Evolutionary conservation across 768 basidiomycete genomes (phyloP).

Genomic region (Lactarius hengduanensis): DNA sequence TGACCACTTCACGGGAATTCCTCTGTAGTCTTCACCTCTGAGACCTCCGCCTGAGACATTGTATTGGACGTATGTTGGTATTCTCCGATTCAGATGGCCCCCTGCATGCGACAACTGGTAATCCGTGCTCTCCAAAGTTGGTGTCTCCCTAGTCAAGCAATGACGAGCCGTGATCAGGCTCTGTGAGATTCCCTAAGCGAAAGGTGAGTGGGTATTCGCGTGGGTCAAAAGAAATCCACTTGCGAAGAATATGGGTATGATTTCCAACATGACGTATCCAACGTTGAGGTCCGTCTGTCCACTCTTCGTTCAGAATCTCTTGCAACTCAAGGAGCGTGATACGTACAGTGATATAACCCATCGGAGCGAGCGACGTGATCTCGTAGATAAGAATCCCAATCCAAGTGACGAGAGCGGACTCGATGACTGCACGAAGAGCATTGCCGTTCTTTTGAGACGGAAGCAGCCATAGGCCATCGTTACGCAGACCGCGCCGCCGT

Average conservation of each 20-base stretch:
- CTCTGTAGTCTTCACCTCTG: not conserved
- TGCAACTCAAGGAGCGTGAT: not conserved
- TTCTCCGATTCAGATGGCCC: not conserved
- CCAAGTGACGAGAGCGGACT: conserved; percentile 33
- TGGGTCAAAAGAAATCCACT: not conserved
- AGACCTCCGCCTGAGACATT: not conserved
- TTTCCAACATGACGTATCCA: conserved; percentile 8
- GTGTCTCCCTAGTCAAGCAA: conserved; percentile 16
- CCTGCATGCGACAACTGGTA: not conserved
- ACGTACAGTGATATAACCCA: conserved; percentile 28
- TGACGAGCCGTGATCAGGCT: conserved; percentile 32
- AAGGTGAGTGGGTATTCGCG: not conserved
- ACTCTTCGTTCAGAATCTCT: not conserved
- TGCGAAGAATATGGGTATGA: conserved; percentile 24
- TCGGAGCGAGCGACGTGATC: conserved; percentile 29
- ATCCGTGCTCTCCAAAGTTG: not conserved
- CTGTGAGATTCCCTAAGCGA: conserved; percentile 32
- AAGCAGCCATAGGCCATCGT: too few relatives aligned
- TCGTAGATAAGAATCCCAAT: conserved; percentile 32
- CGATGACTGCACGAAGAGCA: conserved; percentile 28
- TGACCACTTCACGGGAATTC: not conserved
- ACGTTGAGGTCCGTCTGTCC: conserved; percentile 1
- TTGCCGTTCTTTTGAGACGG: not conserved
- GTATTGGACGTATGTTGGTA: not conserved
- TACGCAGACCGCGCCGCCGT: not conserved